Percentiles rank a stretch among this genome's conserved stretches.
Conservation (phyloP, 1,139 yeast genomes). For the Geotrichum australiense region DNA sequence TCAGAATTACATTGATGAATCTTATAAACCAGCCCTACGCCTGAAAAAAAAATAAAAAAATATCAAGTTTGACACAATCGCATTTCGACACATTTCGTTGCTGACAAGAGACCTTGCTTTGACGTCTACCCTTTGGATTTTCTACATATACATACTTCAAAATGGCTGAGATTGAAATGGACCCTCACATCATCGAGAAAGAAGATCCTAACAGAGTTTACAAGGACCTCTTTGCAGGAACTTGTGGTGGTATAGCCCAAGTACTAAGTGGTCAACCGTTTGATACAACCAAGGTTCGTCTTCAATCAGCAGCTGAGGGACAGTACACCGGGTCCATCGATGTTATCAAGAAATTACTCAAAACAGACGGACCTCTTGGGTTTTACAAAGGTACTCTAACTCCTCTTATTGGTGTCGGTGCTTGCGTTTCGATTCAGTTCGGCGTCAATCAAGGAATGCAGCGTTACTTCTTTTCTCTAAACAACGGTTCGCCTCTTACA, state of each 20-base stretch:
- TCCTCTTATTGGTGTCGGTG: slow-evolving; percentile 89
- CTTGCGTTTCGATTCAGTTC: slow-evolving; percentile 80
- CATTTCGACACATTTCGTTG: too few species aligned
- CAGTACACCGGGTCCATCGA: slow-evolving; percentile 68
- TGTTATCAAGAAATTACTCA: slow-evolving; percentile 61
- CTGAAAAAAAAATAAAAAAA: too few species aligned
- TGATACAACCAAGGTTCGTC: slow-evolving; percentile 86
- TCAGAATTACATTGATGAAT: too few species aligned
- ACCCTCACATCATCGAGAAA: slow-evolving; percentile 31
- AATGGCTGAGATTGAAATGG: slow-evolving; percentile 29
- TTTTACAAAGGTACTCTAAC: slow-evolving; percentile 85
- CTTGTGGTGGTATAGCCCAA: slow-evolving; percentile 91
- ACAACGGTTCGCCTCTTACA: slow-evolving; percentile 37
- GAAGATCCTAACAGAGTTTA: slow-evolving; percentile 43
- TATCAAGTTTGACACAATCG: too few species aligned
- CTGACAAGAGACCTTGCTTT: too few species aligned
- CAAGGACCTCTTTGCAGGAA: slow-evolving; percentile 84
- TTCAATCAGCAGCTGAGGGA: slow-evolving; percentile 79
- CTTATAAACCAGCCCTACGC: too few species aligned
- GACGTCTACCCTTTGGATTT: too few species aligned
- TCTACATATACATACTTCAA: too few species aligned
- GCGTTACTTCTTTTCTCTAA: slow-evolving; percentile 49
- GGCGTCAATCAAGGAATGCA: slow-evolving; percentile 95
- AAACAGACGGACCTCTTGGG: slow-evolving; percentile 70
- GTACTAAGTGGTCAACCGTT: slow-evolving; percentile 95